Conservation (phyloP, 768 basidiomycete genomes). For the Tulasnella sp. region DNA sequence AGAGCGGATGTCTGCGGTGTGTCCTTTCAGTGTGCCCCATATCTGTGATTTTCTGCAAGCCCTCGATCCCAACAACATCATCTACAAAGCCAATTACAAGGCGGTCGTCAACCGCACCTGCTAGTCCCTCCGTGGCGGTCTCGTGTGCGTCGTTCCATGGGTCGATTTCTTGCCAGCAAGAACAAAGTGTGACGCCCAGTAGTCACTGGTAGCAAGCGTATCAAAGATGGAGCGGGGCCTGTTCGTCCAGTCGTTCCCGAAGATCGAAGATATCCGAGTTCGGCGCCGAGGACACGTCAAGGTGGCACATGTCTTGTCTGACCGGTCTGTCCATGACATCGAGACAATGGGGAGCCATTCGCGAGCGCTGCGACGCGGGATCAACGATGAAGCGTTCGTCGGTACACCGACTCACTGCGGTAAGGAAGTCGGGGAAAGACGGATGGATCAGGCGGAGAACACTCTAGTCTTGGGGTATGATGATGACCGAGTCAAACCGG, state of each 20-base stretch:
- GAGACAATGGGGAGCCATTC: not conserved
- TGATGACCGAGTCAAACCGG: not conserved
- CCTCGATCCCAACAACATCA: not conserved
- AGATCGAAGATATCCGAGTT: not conserved
- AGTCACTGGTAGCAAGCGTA: not conserved
- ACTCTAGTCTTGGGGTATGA: not conserved
- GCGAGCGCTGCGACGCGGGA: not conserved
- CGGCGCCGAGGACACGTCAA: not conserved
- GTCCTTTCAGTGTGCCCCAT: no score
- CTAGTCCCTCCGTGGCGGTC: not conserved
- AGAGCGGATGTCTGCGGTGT: no score
- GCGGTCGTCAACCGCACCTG: not conserved
- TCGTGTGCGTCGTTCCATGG: no score
- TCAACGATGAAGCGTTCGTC: not conserved
- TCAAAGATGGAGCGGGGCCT: not conserved
- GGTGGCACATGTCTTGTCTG: not conserved
- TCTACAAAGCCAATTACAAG: not conserved
- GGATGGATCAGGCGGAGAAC: conserved; percentile 7
- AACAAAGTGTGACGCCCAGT: not conserved
- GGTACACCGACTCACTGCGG: not conserved
- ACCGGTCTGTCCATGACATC: not conserved
- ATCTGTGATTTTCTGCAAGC: no score
- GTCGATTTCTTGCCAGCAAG: not conserved
- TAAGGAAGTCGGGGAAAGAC: conserved; percentile 15
- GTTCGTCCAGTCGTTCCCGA: not conserved